phyloP scores from a whole-genome alignment of 2,329 filamentous ascomycete genomes.

The Colletotrichum tamarilloi region DNA sequence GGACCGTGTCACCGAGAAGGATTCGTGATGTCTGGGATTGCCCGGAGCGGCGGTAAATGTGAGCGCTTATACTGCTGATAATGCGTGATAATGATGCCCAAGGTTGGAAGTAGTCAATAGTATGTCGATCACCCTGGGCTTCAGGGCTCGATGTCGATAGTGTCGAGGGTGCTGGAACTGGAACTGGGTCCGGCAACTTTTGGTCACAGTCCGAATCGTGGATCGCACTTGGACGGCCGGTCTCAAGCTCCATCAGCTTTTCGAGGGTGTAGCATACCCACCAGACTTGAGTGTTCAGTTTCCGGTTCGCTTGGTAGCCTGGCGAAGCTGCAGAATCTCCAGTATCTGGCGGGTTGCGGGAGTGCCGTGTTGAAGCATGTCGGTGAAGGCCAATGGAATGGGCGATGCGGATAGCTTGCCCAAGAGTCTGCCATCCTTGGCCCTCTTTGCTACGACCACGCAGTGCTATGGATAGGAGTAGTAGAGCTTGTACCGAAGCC shows the following conservation, averaged over 20 bases:
- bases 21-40: conserved; percentile 10
- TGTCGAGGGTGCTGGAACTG: not conserved
- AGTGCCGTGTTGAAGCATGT: conserved; percentile 12
- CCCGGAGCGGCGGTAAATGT: conserved; percentile 14
- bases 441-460: conserved; percentile 39
- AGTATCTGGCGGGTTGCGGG: not conserved
- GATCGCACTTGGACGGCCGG: conserved; percentile 38
- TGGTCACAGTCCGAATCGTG: conserved; percentile 36
- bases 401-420: conserved; percentile 40
- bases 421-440: conserved; percentile 41
- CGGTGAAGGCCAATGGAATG: conserved; percentile 42
- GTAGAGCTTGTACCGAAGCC: conserved; percentile 38
- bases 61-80: conserved; percentile 31
- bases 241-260: conserved; percentile 41
- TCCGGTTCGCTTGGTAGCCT: conserved; percentile 44
- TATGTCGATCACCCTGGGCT: not conserved
- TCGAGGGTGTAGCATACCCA: conserved; percentile 66
- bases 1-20: conserved; percentile 31
- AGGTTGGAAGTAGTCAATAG: conserved; percentile 32
- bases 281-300: conserved; percentile 61
- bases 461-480: conserved; percentile 36
- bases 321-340: conserved; percentile 6
- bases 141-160: not conserved
- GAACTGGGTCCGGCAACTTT: not conserved
- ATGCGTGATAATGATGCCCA: conserved; percentile 36